phyloP scores from a whole-genome alignment of 225 moss, liverwort and hornwort species.

The Thuidium tamariscinum region DNA sequence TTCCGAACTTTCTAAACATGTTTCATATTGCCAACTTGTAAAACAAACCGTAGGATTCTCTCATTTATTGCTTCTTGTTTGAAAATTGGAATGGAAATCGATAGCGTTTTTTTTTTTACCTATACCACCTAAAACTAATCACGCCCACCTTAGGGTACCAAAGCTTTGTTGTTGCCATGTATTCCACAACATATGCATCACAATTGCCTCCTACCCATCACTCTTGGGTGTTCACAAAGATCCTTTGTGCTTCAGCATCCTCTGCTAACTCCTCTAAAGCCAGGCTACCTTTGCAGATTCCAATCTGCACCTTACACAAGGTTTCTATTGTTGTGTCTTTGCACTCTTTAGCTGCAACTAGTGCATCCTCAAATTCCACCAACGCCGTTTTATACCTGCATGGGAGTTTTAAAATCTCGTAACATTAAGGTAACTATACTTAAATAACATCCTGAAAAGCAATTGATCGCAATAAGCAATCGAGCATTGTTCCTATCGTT shows the following conservation, averaged over 20 bases:
- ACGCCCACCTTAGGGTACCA: background rate
- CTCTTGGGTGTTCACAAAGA: background rate
- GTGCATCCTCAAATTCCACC: conserved; percentile 48
- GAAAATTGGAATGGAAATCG: background rate
- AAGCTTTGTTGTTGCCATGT: background rate
- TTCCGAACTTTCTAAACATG: background rate
- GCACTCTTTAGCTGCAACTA: conserved; percentile 56
- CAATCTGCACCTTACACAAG: conserved; percentile 72
- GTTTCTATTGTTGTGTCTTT: conserved; percentile 60
- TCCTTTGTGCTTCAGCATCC: background rate
- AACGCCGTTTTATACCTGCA: conserved; percentile 56
- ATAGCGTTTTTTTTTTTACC: background rate
- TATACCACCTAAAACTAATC: background rate
- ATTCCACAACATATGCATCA: background rate
- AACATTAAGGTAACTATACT: background rate
- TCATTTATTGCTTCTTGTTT: background rate
- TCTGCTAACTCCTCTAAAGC: conserved; percentile 1
- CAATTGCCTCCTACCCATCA: background rate
- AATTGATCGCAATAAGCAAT: background rate
- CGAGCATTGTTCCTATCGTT: background rate
- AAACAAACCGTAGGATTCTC: background rate
- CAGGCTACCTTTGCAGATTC: conserved; percentile 60
- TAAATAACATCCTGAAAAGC: too few relatives aligned
- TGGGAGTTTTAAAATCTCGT: background rate
- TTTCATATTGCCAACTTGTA: background rate